Conservation (phyloP, 352 stramenopile genomes). For the Phytopythium delawarense region DNA sequence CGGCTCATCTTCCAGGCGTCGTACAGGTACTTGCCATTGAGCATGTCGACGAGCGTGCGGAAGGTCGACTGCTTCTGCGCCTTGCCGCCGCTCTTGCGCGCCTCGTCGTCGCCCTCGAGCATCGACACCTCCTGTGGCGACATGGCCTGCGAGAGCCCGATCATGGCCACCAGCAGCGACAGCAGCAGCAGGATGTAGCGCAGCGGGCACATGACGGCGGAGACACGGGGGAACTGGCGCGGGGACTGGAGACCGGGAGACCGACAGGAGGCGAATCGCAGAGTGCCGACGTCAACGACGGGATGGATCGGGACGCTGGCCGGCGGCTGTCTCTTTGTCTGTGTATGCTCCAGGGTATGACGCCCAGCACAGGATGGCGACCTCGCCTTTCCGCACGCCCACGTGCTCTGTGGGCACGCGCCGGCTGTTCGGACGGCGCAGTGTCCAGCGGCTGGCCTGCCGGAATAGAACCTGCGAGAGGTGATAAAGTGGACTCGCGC, state of each 20-base stretch:
- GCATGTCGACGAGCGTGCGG: slow-evolving; percentile 82
- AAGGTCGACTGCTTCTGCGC: slow-evolving; percentile 45
- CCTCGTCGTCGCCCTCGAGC: slow-evolving; percentile 51
- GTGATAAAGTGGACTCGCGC: neutral
- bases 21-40: slow-evolving; percentile 87
- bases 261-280: slow-evolving; percentile 13
- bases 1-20: slow-evolving; percentile 72
- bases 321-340: too few relatives aligned
- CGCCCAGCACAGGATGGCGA: too few relatives aligned
- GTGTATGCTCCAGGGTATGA: too few relatives aligned
- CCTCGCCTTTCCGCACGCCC: slow-evolving; percentile 3
- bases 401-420: slow-evolving; percentile 1
- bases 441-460: slow-evolving; percentile 1
- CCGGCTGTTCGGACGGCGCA: neutral
- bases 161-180: slow-evolving; percentile 81
- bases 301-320: too few relatives aligned
- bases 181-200: slow-evolving; percentile 84
- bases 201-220: slow-evolving; percentile 61
- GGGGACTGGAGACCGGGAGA: neutral
- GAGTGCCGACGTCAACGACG: slow-evolving; percentile 12
- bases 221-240: neutral
- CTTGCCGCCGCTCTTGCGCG: slow-evolving; percentile 50
- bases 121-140: slow-evolving; percentile 59
- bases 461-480: neutral
- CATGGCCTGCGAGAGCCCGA: slow-evolving; percentile 78